Conservation (phyloP, 306 rosid species). For the Corylus heterophylla region DNA sequence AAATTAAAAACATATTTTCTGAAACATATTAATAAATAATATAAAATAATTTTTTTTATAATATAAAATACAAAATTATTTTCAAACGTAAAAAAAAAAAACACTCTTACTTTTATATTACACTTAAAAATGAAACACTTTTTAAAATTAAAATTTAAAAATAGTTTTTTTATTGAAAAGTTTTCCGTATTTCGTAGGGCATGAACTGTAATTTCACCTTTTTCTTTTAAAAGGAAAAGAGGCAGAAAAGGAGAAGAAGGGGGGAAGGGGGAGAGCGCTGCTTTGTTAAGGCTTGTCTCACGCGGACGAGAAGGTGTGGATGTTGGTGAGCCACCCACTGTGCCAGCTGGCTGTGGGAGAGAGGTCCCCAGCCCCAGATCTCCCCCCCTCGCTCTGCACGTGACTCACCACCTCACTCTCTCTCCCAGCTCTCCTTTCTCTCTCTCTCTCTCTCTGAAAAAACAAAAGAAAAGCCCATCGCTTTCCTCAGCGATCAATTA, state of each 20-base stretch:
- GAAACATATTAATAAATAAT: too few relatives aligned
- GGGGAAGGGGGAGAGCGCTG: not conserved
- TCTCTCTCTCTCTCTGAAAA: slow-evolving; percentile 25
- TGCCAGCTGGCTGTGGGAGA: slow-evolving; percentile 99
- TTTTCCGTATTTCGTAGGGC: too few relatives aligned
- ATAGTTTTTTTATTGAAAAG: not conserved
- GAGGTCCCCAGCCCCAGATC: slow-evolving; percentile 66
- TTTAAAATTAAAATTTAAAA: too few relatives aligned
- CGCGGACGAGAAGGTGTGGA: slow-evolving; percentile 89
- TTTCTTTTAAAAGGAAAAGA: not conserved
- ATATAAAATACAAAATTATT: too few relatives aligned
- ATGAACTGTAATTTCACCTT: not conserved
- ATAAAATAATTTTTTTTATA: too few relatives aligned
- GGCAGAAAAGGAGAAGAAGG: not conserved
- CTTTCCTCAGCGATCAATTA: slow-evolving; percentile 46
- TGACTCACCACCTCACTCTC: slow-evolving; percentile 57
- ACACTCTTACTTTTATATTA: too few relatives aligned
- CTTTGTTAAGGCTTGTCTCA: slow-evolving; percentile 30
- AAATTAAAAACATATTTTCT: too few relatives aligned
- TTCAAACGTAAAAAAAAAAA: too few relatives aligned
- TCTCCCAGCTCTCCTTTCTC: slow-evolving; percentile 5
- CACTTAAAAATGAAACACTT: too few relatives aligned
- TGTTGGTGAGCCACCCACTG: slow-evolving; percentile 89
- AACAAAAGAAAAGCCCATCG: slow-evolving; percentile 34
- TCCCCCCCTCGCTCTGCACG: slow-evolving; percentile 64